phyloP scores from a whole-genome alignment of 2,329 filamentous ascomycete genomes.

The Aureobasidium lini region DNA sequence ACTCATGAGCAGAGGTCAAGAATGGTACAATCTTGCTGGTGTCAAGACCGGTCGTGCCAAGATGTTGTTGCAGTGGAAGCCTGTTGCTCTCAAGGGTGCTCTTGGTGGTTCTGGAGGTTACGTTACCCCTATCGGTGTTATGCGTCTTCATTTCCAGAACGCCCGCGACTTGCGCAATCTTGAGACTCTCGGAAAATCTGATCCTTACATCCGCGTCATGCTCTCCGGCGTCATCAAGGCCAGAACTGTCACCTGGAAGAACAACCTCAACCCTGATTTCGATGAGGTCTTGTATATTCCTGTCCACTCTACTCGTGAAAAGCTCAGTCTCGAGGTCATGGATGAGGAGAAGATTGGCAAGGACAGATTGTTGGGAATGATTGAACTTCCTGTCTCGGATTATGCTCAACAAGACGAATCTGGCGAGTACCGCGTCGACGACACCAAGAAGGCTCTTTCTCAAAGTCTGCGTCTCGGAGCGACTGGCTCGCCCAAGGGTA shows the following conservation, averaged over 20 bases:
- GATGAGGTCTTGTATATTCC: slow-evolving; percentile 94
- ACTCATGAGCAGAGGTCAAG: slow-evolving; percentile 82
- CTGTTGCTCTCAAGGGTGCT: slow-evolving; percentile 76
- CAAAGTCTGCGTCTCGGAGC: slow-evolving; percentile 67
- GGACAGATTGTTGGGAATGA: slow-evolving; percentile 75
- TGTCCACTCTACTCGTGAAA: slow-evolving; percentile 76
- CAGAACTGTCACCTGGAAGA: slow-evolving; percentile 90
- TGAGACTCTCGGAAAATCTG: slow-evolving; percentile 92
- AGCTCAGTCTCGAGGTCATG: slow-evolving; percentile 87
- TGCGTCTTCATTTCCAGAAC: slow-evolving; percentile 85
- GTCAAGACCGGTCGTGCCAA: slow-evolving; percentile 79
- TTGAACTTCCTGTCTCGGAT: slow-evolving; percentile 70
- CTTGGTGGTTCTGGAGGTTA: slow-evolving; percentile 77
- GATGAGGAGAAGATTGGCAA: slow-evolving; percentile 88
- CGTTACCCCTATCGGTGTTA: slow-evolving; percentile 85
- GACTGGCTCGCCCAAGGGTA: slow-evolving; percentile 68
- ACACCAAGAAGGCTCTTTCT: slow-evolving; percentile 61
- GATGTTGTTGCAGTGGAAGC: slow-evolving; percentile 90
- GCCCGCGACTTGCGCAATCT: slow-evolving; percentile 81
- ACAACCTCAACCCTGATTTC: slow-evolving; percentile 91
- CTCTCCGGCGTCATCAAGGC: slow-evolving; percentile 86
- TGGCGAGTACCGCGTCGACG: slow-evolving; percentile 74
- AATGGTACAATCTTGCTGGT: slow-evolving; percentile 88
- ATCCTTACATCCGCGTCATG: slow-evolving; percentile 83
- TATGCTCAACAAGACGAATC: slow-evolving; percentile 70